Evolutionary conservation across 106 monocot genomes (phyloP), one percentile per base, ranked within the genome.

Genomic region (Dioscorea alata): DNA sequence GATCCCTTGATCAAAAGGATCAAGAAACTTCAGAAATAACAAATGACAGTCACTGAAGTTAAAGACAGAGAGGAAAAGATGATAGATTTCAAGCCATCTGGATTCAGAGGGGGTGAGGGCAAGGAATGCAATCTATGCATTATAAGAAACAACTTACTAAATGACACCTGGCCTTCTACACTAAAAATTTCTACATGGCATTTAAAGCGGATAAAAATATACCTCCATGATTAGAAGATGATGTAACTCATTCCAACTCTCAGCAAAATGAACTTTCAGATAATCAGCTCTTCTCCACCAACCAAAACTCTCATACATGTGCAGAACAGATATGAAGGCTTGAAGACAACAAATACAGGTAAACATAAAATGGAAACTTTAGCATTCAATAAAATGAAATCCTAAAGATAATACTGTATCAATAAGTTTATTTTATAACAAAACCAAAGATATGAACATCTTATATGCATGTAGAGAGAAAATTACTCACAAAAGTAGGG

Each of bases 201-300:
- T 8, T 10, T 42, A 42, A 42, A 42, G 28, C 28, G 3, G 21
- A 25, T 33, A 65, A 32, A 58, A 23, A 24, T 33, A 32, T 72
- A 99, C 99, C 83, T 99, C 99, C 99, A 99, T 99, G 61, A 99
- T 99, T 64, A 99, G 85, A 48, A 99, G 80, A 88, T 99, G 99
- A 66, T 99, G 99, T 70, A 99, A 48, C 85, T 99, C 99, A 72
- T 99, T 99, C 99, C 82, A 90, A 66, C 81, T 99, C 74, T 99
- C 87, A 59, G 99, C 99, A 88, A 99, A 99, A 83, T 99, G 99
- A 31, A 99, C 93, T 84, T 99, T 99, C 17, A 99, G 34, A 90
- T 99, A 99, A 78, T 99, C 99, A 78, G 90, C 87, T 88, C 81
- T 84, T 72, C 99, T 93, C 99, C 93, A 99, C 92, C 89, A 99